Base-by-base conservation (phyloP, 2,329 filamentous ascomycete species). In the Arachnomyces sp. region DNA sequence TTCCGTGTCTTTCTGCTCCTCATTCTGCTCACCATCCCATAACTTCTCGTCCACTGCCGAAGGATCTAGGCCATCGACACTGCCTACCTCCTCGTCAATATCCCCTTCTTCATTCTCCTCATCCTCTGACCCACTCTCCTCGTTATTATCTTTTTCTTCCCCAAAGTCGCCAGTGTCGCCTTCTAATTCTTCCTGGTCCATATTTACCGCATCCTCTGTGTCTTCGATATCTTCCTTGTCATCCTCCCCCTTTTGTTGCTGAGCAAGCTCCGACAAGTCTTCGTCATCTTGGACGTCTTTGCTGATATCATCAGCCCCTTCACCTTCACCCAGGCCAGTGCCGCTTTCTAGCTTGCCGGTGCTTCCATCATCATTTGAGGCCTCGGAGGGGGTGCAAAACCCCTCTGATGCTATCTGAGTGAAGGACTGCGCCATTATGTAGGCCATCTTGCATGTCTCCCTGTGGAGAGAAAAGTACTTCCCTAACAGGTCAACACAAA, bases 41-140 rank as follows among this genome's bases (percentile, higher is more conserved):
- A 96, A 88, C 71, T 96, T 98, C 67, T 98, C 93, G 58, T 98
- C 93, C 1, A 96, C 84, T 14, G 90, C 86, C 12, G 80, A 84
- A 9, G 87, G 83, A 52, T 95, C 90, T 31, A 95, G 71, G 53
- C 94, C 87, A 65, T 95, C 86, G 8, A 96, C 88, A 53, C 88
- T 84, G 1, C 89, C 92, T 4, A 84, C 77, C 62, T 96, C 87
- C 53, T 95, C 89, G 49, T 95, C 88, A 58, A 93, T 82, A 32
- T 80, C 76, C 17, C 84, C 77, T 7, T 82, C 72, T 38, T 82
- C 75, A 31, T 75, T 76, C 1, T 75, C 75, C 13, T 79, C 77
- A 15, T 78, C 77, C 1, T 75, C 74, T 11, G 74, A 77, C 7
- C 74, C 69, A 8, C 79, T 72, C 2, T 78, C 73, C 8, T 80